Evolutionary conservation across 2,329 filamentous ascomycete species (phyloP).

Genomic region (Pleoardoris graminearum): DNA sequence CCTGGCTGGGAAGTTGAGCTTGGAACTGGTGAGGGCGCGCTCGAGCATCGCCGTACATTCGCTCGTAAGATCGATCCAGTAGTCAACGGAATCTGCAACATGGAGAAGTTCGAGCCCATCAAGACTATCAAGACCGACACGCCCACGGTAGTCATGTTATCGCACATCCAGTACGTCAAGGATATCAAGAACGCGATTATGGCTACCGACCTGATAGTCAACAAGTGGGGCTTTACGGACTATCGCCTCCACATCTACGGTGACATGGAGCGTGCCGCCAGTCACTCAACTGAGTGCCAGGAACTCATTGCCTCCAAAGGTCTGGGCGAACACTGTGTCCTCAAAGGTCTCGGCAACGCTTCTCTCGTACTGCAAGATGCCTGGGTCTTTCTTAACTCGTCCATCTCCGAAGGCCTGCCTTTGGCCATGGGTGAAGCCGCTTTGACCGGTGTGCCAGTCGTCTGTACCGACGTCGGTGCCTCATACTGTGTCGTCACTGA

Average conservation of each 20-base stretch:
- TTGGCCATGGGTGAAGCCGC: slow-evolving; percentile 62
- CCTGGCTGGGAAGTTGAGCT: slow-evolving; percentile 67
- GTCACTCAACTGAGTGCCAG: slow-evolving; percentile 63
- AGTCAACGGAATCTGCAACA: slow-evolving; percentile 67
- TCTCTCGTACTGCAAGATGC: slow-evolving; percentile 52
- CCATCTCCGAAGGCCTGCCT: slow-evolving; percentile 59
- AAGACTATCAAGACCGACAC: slow-evolving; percentile 61
- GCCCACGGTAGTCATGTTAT: slow-evolving; percentile 68
- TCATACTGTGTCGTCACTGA: slow-evolving; percentile 60
- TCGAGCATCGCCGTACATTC: slow-evolving; percentile 62
- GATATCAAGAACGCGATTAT: slow-evolving; percentile 68
- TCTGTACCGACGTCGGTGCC: slow-evolving; percentile 61
- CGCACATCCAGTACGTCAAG: slow-evolving; percentile 62
- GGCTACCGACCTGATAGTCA: slow-evolving; percentile 67
- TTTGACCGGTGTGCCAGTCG: slow-evolving; percentile 59
- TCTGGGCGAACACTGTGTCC: too few relatives aligned
- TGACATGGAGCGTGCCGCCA: slow-evolving; percentile 64
- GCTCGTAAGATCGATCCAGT: slow-evolving; percentile 65
- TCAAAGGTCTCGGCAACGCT: slow-evolving; percentile 56
- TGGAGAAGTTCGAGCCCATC: slow-evolving; percentile 64
- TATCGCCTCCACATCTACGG: slow-evolving; percentile 67
- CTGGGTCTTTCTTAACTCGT: slow-evolving; percentile 58
- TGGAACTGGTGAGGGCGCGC: slow-evolving; percentile 59
- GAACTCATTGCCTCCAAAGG: slow-evolving; percentile 62
- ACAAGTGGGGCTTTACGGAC: slow-evolving; percentile 67